Percentiles rank a stretch among this genome's conserved stretches.
These are phyloP conservation scores for Leishmania guyanensis DNA, from an alignment of 208 protist genomes.

Conservation along the genomic window DNA sequence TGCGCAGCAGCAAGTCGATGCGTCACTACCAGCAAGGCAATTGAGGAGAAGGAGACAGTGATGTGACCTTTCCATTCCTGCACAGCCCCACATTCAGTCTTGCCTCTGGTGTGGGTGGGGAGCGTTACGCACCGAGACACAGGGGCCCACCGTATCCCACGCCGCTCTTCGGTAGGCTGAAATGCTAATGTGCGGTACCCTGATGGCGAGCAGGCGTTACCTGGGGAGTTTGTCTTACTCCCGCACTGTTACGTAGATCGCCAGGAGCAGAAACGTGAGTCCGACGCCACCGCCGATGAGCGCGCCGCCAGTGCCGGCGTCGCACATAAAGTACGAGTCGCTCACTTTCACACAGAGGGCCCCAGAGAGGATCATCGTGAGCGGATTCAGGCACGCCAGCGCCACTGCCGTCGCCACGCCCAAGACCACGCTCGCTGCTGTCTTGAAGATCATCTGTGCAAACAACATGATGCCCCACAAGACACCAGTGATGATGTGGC, in stretches of 20 bases:
- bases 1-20: background rate
- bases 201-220: background rate
- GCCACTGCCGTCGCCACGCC: conserved; percentile 62
- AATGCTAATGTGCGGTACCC: background rate
- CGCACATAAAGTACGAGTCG: conserved; percentile 76
- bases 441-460: conserved; percentile 59
- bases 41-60: background rate
- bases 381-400: conserved; percentile 69
- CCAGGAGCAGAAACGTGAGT: conserved; percentile 48
- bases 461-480: conserved; percentile 71
- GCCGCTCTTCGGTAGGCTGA: background rate
- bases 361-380: conserved; percentile 68
- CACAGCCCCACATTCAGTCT: background rate
- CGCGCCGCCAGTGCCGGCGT: conserved; percentile 45
- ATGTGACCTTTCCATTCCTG: background rate
- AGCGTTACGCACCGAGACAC: background rate
- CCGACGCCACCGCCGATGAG: conserved; percentile 76
- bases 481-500: conserved; percentile 50
- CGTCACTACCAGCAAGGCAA: background rate
- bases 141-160: background rate
- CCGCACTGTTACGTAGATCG: conserved; percentile 65
- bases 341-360: conserved; percentile 63
- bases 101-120: background rate
- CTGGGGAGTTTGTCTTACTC: conserved; percentile 7
- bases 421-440: conserved; percentile 50